Base-by-base conservation (phyloP, 768 basidiomycete genomes). In the Termitomyces sp. region DNA sequence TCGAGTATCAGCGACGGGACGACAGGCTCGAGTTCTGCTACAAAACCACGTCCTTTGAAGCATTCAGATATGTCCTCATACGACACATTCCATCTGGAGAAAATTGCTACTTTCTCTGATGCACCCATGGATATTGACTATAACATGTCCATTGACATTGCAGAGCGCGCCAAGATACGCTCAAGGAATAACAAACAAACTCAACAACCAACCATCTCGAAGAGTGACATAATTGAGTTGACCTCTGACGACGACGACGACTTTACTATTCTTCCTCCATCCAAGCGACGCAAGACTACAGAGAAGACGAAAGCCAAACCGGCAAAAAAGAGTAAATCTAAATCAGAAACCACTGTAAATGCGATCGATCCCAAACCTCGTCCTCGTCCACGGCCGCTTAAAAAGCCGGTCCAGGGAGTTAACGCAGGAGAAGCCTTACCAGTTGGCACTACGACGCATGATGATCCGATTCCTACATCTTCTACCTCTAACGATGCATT, bases 81-180 rank as follows among this genome's bases (percentile, higher is more conserved):
- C 41, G 33, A 48, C 44, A 9, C 38, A 24, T 40, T 41, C 26
- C 22, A 50, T 40, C 30, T 45, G 45, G 50, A 55, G 7, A 16
- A 45, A 16, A 20, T 46, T 22, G 43, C 54, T 13, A 57, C 60
- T 32, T 14, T 28, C 9, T 57, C 55, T 9, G 46, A 60, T 55
- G 14, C 53, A 10, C 43, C 52, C 33, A 54, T 63, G 45, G 59
- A 66, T 32, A 46, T 41, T n/a, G 60, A 60, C 20, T 54, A 57
- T 14, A 65, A 61, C 46, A 63, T 66, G 5, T 63, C 72, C 44
- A 77, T n/a, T 28, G 51, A 68, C 60, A 82, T 83, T 26, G 82
- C 83, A n/a, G 83, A 85, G 43, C 75, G 83, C 18, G 79, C 83
- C 50, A 84, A 84, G 63, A 81, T 74, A 68, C 81, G 83, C 18